Evolutionary conservation across 192 early-diverging fungal genomes (phyloP).

Genomic region (Coemansia sp.): DNA sequence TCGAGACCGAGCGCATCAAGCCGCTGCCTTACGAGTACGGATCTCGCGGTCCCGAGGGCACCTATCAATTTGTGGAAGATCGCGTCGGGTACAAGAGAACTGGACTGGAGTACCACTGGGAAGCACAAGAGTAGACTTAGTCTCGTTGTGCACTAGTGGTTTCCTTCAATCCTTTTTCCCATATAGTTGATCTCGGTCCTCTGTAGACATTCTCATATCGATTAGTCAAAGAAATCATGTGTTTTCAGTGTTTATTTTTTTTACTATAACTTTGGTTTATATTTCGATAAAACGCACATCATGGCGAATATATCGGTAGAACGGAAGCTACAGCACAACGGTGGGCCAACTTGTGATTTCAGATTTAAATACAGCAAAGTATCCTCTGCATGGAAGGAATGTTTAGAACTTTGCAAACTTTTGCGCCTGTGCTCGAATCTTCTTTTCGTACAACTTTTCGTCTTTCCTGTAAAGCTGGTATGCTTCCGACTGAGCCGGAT

Average conservation of each 20-base stretch:
- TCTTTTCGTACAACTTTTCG: conserved; percentile 56
- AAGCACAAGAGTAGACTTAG: conserved; percentile 38
- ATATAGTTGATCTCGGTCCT: neutral
- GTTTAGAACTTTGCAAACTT: conserved; percentile 21
- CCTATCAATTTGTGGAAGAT: conserved; percentile 62
- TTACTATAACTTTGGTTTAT: neutral
- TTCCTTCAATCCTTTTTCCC: no score
- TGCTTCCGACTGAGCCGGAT: conserved; percentile 68
- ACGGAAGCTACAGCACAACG: no score
- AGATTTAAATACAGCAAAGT: no score
- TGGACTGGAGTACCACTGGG: conserved; percentile 41
- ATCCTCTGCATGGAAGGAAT: neutral
- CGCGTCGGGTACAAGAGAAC: conserved; percentile 46
- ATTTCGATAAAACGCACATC: neutral
- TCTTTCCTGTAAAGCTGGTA: conserved; percentile 55
- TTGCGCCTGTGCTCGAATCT: conserved; percentile 62
- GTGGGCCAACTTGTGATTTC: no score
- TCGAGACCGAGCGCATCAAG: conserved; percentile 62
- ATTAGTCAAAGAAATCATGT: neutral
- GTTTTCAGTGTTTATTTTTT: conserved; percentile 6
- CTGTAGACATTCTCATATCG: neutral
- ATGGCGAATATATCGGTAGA: no score
- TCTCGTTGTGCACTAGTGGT: no score
- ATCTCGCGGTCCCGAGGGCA: conserved; percentile 71
- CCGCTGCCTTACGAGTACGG: conserved; percentile 77